Evolutionary conservation across 2,329 filamentous ascomycete species (phyloP).

Genomic region (Chalaropsis thielavioides): DNA sequence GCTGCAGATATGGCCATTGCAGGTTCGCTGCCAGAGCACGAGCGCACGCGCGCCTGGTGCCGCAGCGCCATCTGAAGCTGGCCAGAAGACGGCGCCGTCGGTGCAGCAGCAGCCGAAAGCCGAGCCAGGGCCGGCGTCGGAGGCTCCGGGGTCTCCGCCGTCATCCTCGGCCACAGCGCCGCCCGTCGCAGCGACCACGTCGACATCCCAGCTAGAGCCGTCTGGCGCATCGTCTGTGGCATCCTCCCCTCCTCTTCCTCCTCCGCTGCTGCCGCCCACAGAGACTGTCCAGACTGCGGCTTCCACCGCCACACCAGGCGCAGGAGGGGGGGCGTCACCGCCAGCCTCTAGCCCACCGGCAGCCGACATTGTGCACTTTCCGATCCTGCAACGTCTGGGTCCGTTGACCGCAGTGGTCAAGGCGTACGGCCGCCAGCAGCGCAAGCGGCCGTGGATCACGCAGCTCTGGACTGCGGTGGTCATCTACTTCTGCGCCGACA

Average conservation of each 20-base stretch:
- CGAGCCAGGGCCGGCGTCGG: background rate
- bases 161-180: background rate
- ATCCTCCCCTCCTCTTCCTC: background rate
- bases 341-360: background rate
- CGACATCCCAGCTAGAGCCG: background rate
- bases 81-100: background rate
- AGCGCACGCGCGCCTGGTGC: background rate
- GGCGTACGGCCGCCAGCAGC: conserved; percentile 57
- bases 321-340: background rate
- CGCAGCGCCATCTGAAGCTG: background rate
- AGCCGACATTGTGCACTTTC: background rate
- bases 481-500: conserved; percentile 65
- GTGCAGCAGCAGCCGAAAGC: background rate
- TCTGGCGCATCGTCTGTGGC: background rate
- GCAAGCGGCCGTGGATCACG: conserved; percentile 58
- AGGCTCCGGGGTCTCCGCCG: background rate
- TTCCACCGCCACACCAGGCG: background rate
- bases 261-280: background rate
- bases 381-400: conserved; percentile 43
- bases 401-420: conserved; percentile 39
- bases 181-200: background rate
- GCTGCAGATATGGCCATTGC: background rate
- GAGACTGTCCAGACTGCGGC: background rate
- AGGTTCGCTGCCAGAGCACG: background rate
- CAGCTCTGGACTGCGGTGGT: conserved; percentile 62